Conservation (phyloP, 768 basidiomycete genomes). For the Boletus subcaerulescens region DNA sequence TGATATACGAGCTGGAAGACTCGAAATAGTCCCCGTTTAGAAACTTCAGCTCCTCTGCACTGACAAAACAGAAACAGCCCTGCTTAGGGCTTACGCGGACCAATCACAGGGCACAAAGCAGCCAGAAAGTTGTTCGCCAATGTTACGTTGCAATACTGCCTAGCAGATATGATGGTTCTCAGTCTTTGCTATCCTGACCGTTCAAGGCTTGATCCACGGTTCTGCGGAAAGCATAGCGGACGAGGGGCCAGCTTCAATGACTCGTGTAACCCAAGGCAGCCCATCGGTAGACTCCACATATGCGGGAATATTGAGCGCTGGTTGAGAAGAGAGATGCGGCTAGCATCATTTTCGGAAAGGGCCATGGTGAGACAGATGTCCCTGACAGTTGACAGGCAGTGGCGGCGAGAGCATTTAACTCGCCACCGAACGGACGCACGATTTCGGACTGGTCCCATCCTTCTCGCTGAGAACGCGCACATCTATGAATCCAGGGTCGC, state of each 20-base stretch:
- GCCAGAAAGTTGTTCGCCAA: too few relatives aligned
- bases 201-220: conserved; percentile 24
- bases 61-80: too few relatives aligned
- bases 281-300: conserved; percentile 28
- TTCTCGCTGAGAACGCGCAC: conserved; percentile 24
- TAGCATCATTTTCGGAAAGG: conserved; percentile 24
- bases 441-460: conserved; percentile 28
- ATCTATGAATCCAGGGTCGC: conserved; percentile 26
- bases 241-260: conserved; percentile 24
- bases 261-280: conserved; percentile 24
- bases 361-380: conserved; percentile 27
- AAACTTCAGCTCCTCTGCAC: too few relatives aligned
- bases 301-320: conserved; percentile 26
- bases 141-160: too few relatives aligned
- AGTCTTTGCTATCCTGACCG: conserved; percentile 22
- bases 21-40: too few relatives aligned
- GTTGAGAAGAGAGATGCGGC: conserved; percentile 23
- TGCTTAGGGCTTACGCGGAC: too few relatives aligned
- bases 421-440: conserved; percentile 20
- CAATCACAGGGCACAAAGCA: too few relatives aligned
- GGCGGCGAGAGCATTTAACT: conserved; percentile 16
- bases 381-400: conserved; percentile 27
- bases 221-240: conserved; percentile 24
- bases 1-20: too few relatives aligned
- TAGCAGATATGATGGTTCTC: conserved; percentile 15